Evolutionary conservation across 441 rosid genomes (phyloP).

Genomic region (Arabidopsis hybrid): DNA sequence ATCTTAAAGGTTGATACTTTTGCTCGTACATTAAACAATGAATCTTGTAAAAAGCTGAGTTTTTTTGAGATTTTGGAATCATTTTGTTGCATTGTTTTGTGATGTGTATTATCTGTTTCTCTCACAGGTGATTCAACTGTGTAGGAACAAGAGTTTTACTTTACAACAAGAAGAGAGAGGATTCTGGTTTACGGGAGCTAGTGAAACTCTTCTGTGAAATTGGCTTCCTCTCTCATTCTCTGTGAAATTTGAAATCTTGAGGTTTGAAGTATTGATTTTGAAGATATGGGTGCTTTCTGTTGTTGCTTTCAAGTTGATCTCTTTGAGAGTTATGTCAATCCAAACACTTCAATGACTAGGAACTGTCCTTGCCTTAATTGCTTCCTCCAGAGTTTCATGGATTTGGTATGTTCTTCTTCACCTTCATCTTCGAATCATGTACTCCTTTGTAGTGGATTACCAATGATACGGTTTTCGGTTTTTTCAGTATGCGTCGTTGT

Average conservation of each 20-base stretch:
- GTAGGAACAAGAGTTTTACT: conserved; percentile 38
- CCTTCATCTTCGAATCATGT: not conserved
- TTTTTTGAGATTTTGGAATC: not conserved
- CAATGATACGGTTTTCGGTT: not conserved
- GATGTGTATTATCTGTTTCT: conserved; percentile 25
- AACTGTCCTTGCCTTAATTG: conserved; percentile 82
- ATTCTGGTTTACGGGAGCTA: conserved; percentile 56
- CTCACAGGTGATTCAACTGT: conserved; percentile 54
- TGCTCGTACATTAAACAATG: not conserved
- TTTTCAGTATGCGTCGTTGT: conserved; percentile 36
- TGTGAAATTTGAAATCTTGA: conserved; percentile 11
- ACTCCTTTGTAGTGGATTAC: not conserved
- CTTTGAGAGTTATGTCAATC: conserved; percentile 75
- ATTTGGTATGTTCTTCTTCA: conserved; percentile 56
- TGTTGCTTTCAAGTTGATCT: conserved; percentile 78
- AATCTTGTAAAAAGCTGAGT: not conserved
- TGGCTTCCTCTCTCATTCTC: conserved; percentile 67
- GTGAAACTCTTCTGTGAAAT: conserved; percentile 67
- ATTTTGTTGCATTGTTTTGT: conserved; percentile 9
- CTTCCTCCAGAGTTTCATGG: conserved; percentile 68
- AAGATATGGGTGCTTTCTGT: conserved; percentile 85
- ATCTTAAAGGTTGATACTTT: conserved; percentile 5
- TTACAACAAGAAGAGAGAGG: conserved; percentile 58
- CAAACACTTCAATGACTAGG: conserved; percentile 70
- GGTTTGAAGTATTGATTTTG: conserved; percentile 33